Evolutionary conservation across 306 rosid species (phyloP), one percentile per base, ranked within the genome.

Genomic region (Cicer yamashitae): DNA sequence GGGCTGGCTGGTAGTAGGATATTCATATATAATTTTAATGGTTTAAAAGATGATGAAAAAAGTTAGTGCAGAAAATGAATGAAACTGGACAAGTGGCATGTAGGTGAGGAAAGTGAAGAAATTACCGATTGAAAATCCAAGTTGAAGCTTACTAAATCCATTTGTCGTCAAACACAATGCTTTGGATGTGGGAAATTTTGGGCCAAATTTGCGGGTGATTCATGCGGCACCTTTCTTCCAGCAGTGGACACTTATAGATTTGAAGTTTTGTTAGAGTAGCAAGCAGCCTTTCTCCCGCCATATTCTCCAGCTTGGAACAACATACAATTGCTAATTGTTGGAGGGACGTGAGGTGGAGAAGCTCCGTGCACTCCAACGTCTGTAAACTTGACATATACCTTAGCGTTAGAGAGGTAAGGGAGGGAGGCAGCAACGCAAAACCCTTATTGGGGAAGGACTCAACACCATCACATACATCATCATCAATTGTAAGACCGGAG

Each of bases 301-400:
- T 22, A 25, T 6, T 39, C 50, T 63, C 48, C 3, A 63, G 34
- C 34, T 39, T 63, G n/a, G 34, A 30, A 14, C 69, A 63, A 0
- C 0, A 0, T 7, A 0, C 0, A 63, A 39, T n/a, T 39, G 0
- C 0, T 63, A 63, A 14, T 8, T 0, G 1, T 40, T 63, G 69
- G 30, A 63, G 69, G 30, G 69, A 38, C 0, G 69, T 63, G 12
- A 63, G 50, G 69, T 40, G 48, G 34, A 63, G 69, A 38, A 63
- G 25, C 30, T 48, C 25, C 0, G n/a, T 63, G 68, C 68, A 63
- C 3, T 63, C 68, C 25, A 62, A 38, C 0, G 68, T 62, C 4
- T 39, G 68, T 48, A 62, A 0, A 14, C 67, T 61, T n/a, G 46
- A 13, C 4, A 39, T 0, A 1, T 0, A 0, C 7, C 7, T 1